These are phyloP conservation scores for Fragosphaeria purpurea DNA, from an alignment of 2,329 filamentous ascomycete species.

Conservation along the genomic window DNA sequence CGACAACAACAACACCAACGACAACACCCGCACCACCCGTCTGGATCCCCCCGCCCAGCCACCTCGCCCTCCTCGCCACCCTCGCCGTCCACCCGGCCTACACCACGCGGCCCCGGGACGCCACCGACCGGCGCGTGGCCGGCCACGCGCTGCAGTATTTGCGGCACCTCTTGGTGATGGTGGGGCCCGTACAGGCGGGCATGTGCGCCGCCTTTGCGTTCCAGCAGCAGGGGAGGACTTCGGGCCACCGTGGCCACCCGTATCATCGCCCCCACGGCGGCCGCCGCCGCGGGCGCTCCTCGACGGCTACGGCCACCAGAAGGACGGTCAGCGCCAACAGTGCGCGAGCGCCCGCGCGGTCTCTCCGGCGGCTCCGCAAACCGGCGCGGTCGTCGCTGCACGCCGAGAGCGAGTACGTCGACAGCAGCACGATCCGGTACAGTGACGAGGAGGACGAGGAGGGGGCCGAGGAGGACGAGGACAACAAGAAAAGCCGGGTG, in stretches of 20 bases:
- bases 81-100: conserved; percentile 72
- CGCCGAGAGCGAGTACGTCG: conserved; percentile 7
- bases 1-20: background rate
- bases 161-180: conserved; percentile 51
- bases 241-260: too few relatives aligned
- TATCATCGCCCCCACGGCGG: too few relatives aligned
- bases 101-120: conserved; percentile 60
- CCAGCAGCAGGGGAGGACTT: conserved; percentile 8
- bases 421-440: conserved; percentile 6
- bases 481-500: too few relatives aligned
- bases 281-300: too few relatives aligned
- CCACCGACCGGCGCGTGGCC: conserved; percentile 52
- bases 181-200: conserved; percentile 60
- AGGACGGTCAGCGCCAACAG: too few relatives aligned
- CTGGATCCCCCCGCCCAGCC: conserved; percentile 57
- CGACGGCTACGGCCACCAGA: too few relatives aligned
- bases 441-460: conserved; percentile 1
- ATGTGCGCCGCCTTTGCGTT: conserved; percentile 68
- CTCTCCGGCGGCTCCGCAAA: conserved; percentile 14
- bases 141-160: conserved; percentile 61
- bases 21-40: conserved; percentile 30
- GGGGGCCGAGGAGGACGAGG: background rate
- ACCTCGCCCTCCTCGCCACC: conserved; percentile 69
- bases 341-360: too few relatives aligned
- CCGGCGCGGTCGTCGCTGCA: background rate